Evolutionary conservation across 441 rosid species (phyloP).

Genomic region (Gossypium lobatum): DNA sequence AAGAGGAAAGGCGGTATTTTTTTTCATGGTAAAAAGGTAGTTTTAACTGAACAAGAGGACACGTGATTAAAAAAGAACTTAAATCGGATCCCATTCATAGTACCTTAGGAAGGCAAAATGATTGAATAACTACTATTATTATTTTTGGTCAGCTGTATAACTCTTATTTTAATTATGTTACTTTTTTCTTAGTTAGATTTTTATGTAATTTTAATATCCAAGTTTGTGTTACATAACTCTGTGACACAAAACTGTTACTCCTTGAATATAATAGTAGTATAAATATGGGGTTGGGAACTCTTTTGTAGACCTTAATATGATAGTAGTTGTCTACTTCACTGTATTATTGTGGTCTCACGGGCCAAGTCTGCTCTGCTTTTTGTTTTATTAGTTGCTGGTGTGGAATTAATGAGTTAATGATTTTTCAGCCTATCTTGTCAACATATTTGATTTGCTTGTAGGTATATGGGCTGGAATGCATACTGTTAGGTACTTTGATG

Average conservation of each 20-base stretch:
- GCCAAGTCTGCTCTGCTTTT: neutral
- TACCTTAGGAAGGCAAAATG: neutral
- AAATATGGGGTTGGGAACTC: neutral
- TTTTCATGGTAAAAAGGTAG: neutral
- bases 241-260: neutral
- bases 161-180: neutral
- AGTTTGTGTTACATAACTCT: neutral
- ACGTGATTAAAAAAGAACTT: neutral
- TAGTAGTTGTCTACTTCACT: neutral
- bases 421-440: neutral
- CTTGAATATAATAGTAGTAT: neutral
- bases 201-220: neutral
- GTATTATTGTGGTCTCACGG: neutral
- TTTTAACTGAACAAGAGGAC: neutral
- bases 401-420: neutral
- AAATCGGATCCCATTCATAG: neutral
- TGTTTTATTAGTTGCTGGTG: neutral
- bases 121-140: too few species aligned
- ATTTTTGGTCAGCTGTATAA: neutral
- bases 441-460: conserved; percentile 25
- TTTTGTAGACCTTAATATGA: neutral
- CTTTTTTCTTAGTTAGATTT: neutral
- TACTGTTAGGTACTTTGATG: conserved; percentile 96
- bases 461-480: conserved; percentile 99
- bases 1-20: neutral